Conservation (phyloP, 495 filamentous ascomycete genomes). For the Aspergillus nidulans region DNA sequence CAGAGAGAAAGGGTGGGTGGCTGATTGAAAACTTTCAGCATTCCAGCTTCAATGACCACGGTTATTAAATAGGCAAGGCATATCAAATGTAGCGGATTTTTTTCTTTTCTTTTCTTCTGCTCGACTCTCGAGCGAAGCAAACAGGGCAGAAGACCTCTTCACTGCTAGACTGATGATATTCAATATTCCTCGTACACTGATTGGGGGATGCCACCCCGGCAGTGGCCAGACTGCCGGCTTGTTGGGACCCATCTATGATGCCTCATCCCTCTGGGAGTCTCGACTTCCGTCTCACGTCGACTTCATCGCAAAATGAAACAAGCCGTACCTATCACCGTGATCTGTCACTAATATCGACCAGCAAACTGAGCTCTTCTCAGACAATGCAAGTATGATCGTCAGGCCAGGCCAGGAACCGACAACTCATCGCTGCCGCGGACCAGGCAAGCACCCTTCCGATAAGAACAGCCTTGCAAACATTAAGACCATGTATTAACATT, state of each 20-base stretch:
- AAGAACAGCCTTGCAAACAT: background rate
- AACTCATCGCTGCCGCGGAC: background rate
- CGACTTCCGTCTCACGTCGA: background rate
- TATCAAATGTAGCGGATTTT: background rate
- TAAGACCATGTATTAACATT: background rate
- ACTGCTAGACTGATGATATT: background rate
- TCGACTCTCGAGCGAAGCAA: background rate
- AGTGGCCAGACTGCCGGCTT: background rate
- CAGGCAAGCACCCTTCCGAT: background rate
- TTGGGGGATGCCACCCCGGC: conserved; percentile 1
- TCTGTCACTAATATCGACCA: background rate
- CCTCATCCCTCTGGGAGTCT: background rate
- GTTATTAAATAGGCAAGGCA: background rate
- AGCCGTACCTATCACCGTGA: background rate
- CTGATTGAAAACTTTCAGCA: background rate
- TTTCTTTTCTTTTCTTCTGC: background rate
- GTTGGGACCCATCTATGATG: background rate
- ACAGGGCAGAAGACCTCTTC: background rate
- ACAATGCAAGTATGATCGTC: background rate
- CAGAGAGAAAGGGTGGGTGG: background rate
- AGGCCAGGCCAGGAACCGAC: background rate
- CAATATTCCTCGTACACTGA: background rate
- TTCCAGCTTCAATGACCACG: background rate
- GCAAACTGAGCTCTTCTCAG: background rate
- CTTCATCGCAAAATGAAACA: background rate